Evolutionary conservation across 192 early-diverging fungal genomes (phyloP).

Genomic region (Coemansia sp.): DNA sequence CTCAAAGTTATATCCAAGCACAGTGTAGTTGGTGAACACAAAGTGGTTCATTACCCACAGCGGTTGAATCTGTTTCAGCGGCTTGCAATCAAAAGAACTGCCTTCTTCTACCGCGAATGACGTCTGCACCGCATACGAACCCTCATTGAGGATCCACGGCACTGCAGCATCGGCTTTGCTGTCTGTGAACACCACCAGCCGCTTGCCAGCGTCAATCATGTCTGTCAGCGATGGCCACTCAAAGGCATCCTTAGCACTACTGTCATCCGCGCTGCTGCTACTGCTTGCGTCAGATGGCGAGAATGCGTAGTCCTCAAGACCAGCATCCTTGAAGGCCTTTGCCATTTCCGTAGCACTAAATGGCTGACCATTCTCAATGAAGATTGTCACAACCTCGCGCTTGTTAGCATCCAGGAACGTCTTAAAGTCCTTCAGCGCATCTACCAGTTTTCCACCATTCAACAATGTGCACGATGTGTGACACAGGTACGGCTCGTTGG

Average conservation of each 20-base stretch:
- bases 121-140: constrained; percentile 69
- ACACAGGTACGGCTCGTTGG: constrained; percentile 62
- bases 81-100: constrained; percentile 57
- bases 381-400: constrained; percentile 75
- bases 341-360: constrained; percentile 56
- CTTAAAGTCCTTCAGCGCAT: constrained; percentile 59
- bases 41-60: constrained; percentile 80
- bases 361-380: constrained; percentile 64
- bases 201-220: constrained; percentile 65
- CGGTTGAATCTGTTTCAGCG: constrained; percentile 25
- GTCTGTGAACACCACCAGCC: constrained; percentile 65
- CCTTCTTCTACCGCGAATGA: constrained; percentile 59
- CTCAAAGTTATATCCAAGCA: constrained; percentile 39
- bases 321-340: constrained; percentile 54
- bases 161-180: constrained; percentile 56
- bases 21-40: constrained; percentile 52
- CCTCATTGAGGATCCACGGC: constrained; percentile 69
- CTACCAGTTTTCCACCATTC: constrained; percentile 59
- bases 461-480: constrained; percentile 63
- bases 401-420: constrained; percentile 63
- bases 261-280: constrained; percentile 12
- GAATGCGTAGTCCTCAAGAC: constrained; percentile 56
- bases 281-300: constrained; percentile 21
- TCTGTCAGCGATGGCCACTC: constrained; percentile 68
- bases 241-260: constrained; percentile 33